Evolutionary conservation across 192 early-diverging fungal species (phyloP), one percentile per base, ranked within the genome.

Genomic region (Mortierella alpina): DNA sequence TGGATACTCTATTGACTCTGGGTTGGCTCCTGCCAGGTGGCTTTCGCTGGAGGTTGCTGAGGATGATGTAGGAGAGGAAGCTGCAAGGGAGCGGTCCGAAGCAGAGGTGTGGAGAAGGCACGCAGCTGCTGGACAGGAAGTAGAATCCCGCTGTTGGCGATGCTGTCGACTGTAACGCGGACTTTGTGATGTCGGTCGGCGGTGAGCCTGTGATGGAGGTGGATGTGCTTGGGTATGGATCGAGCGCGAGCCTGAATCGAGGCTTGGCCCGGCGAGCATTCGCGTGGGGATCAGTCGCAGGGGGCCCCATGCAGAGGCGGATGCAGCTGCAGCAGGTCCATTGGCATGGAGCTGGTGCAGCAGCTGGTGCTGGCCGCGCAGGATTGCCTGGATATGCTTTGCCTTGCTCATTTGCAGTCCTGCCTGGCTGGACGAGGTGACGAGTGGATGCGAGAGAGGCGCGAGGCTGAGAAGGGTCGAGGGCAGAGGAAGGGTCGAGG

Each of bases 311-410:
- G 62, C 15, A 9, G 59, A 49, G 44, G 62, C 51, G 14, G 67
- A 70, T 20, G 61, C 41, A 39, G 56, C n/a, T n/a, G n/a, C 51
- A 41, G 45, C n/a, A 22, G 59, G 9, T 18, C 18, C 31, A 4
- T 31, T 7, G 12, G 57, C 18, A 53, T 75, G 76, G 22, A 72
- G 69, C 45, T 75, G 73, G 9, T 76, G 74, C 47, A 71, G 57
- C 12, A 80, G 51, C 12, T 68, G 66, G 8, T 57, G 64, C 42
- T 67, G 69, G 23, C 70, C 76, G n/a, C 70, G 69, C 45, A 80
- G 77, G 50, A 80, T 68, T 22, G 70, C 45, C 2, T 72, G 69
- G 58, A 80, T 31, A 20, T 80, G 70, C 59, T 80, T 80, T 46
- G 66, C 65, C 60, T 80, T 72, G 70, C 70, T 80, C 77, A 80